These are phyloP conservation scores for Alternaria brassicicola DNA, from an alignment of 2,329 filamentous ascomycete genomes.

Conservation along the genomic window DNA sequence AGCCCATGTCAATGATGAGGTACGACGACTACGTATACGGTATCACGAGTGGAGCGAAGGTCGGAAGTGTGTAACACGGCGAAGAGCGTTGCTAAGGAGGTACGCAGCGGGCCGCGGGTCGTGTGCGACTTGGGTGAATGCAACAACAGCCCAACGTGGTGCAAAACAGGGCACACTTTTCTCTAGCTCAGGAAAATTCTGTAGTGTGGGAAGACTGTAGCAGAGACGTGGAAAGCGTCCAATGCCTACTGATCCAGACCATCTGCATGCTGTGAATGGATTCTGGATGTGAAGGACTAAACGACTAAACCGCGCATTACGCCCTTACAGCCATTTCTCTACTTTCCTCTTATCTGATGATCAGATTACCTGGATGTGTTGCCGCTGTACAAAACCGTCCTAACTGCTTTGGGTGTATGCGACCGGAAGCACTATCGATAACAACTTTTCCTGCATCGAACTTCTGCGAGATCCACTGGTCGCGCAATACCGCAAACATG, in stretches of 20 bases:
- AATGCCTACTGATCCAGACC: constrained; percentile 16
- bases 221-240: constrained; percentile 26
- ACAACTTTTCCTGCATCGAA: constrained; percentile 32
- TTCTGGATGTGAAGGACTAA: constrained; percentile 26
- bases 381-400: background rate
- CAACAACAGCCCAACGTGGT: constrained; percentile 33
- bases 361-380: constrained; percentile 1
- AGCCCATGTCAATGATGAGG: constrained; percentile 23
- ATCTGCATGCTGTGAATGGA: constrained; percentile 13
- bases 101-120: constrained; percentile 25
- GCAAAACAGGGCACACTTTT: constrained; percentile 29
- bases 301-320: constrained; percentile 22
- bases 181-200: constrained; percentile 37
- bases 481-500: constrained; percentile 32
- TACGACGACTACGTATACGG: constrained; percentile 9
- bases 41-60: constrained; percentile 19
- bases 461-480: constrained; percentile 14
- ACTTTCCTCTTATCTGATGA: constrained; percentile 33
- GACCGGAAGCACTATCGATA: constrained; percentile 27
- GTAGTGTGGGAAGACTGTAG: constrained; percentile 20
- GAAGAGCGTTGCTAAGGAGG: constrained; percentile 21
- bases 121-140: constrained; percentile 31
- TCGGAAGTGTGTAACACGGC: constrained; percentile 29
- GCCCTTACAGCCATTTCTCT: background rate
- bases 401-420: background rate